Evolutionary conservation across 2,329 filamentous ascomycete species (phyloP).

Genomic region (Aspergillus flavus): DNA sequence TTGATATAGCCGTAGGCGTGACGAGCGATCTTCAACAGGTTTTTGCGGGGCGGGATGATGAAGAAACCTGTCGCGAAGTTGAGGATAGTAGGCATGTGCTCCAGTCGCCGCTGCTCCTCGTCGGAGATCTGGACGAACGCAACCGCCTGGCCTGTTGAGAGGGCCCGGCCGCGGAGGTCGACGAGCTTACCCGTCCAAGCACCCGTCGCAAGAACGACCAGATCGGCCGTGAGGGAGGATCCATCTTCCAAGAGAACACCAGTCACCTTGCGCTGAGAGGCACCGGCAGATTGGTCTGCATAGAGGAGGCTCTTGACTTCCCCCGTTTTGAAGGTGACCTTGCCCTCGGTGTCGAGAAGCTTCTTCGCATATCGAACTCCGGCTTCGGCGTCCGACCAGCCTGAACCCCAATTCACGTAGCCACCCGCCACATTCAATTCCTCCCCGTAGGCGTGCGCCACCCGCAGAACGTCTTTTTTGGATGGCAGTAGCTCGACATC

Average conservation of each 20-base stretch:
- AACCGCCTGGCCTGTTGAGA: conserved; percentile 80
- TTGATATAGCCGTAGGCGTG: conserved; percentile 69
- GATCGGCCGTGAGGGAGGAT: conserved; percentile 61
- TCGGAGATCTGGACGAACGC: conserved; percentile 75
- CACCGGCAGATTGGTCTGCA: background rate
- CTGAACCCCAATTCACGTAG: conserved; percentile 51
- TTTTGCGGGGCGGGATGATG: conserved; percentile 56
- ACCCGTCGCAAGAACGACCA: conserved; percentile 80
- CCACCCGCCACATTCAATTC: conserved; percentile 41
- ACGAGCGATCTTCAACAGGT: conserved; percentile 68
- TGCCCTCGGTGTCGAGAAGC: conserved; percentile 38
- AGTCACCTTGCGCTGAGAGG: conserved; percentile 26
- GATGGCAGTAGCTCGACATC: conserved; percentile 38
- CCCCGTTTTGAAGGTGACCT: conserved; percentile 39
- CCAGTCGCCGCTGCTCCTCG: conserved; percentile 68
- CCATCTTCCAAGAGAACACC: conserved; percentile 58
- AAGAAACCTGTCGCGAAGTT: conserved; percentile 56
- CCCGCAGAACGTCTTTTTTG: conserved; percentile 36
- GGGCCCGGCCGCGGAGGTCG: conserved; percentile 73
- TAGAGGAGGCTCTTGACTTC: conserved; percentile 41
- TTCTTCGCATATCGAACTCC: conserved; percentile 43
- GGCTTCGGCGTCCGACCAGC: conserved; percentile 49
- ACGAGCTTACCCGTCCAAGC: conserved; percentile 82
- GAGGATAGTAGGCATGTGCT: conserved; percentile 65
- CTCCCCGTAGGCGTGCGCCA: conserved; percentile 39